Evolutionary conservation across 2,329 filamentous ascomycete species (phyloP).

Genomic region (Mycosphaerella arachidis): DNA sequence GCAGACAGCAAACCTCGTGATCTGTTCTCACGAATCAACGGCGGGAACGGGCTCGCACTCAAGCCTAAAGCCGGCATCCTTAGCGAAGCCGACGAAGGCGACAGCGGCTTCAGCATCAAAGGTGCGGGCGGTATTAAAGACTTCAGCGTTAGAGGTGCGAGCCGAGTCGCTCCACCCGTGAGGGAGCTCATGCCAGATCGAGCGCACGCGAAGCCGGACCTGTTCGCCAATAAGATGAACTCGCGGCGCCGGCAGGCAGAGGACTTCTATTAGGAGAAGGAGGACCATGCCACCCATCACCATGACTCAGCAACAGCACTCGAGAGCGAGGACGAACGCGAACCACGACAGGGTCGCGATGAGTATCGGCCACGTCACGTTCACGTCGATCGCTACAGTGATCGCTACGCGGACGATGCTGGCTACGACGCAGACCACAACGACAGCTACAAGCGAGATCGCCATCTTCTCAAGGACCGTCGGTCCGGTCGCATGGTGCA

Average conservation of each 20-base stretch:
- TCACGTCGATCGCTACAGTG: not conserved
- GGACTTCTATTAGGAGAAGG: not conserved
- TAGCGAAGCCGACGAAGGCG: conserved; percentile 10
- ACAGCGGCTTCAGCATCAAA: conserved; percentile 33
- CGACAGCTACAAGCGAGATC: not conserved
- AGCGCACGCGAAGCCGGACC: conserved; percentile 8
- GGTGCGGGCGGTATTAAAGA: conserved; percentile 26
- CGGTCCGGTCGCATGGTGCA: not conserved
- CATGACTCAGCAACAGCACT: not conserved
- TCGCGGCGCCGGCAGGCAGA: not conserved
- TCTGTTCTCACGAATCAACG: conserved; percentile 20
- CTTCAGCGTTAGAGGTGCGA: conserved; percentile 32
- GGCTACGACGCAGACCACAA: not conserved
- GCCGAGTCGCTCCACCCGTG: conserved; percentile 7
- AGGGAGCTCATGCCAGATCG: conserved; percentile 15
- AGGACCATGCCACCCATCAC: not conserved
- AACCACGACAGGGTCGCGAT: not conserved
- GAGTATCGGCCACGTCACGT: not conserved
- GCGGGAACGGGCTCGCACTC: conserved; percentile 12
- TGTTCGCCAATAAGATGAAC: conserved; percentile 15
- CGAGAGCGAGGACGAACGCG: not conserved
- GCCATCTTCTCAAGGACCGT: not conserved
- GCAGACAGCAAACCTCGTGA: conserved; percentile 13
- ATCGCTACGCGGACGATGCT: not conserved
- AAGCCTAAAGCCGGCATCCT: conserved; percentile 9